These are phyloP conservation scores for Aegilops bicornis DNA, from an alignment of 176 grass and related monocot genomes.

Conservation along the genomic window DNA sequence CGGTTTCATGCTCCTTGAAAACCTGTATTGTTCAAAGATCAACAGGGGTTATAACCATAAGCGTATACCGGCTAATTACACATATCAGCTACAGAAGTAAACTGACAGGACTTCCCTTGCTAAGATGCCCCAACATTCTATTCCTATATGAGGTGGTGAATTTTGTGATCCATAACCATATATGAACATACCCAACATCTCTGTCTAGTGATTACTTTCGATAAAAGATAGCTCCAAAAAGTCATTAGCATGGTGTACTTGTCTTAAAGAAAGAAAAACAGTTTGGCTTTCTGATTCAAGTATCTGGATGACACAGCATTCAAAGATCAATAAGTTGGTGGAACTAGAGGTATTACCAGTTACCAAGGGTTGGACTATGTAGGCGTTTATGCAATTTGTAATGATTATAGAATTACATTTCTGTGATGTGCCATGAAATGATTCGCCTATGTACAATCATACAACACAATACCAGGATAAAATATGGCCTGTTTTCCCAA, in stretches of 20 bases:
- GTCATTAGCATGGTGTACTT: not conserved
- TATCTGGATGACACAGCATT: not conserved
- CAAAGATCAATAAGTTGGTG: not conserved
- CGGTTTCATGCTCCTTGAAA: conserved; percentile 58
- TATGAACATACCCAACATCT: not conserved
- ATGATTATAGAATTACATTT: not conserved
- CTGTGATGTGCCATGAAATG: not conserved
- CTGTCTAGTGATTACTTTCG: not conserved
- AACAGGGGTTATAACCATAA: conserved; percentile 4
- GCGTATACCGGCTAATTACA: not conserved
- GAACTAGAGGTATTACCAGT: not conserved
- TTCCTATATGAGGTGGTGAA: not conserved
- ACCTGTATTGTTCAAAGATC: conserved; percentile 44
- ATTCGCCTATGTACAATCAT: not conserved
- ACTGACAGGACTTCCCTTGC: not conserved
- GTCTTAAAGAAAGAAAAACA: not conserved
- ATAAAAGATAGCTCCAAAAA: not conserved
- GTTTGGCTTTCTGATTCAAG: not conserved
- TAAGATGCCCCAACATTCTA: conserved; percentile 1
- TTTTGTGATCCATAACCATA: not conserved
- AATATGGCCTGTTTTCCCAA: not conserved
- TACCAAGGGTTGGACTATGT: not conserved
- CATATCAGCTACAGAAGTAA: conserved; percentile 4
- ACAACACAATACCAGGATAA: not conserved
- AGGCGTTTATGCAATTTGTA: not conserved